A percentile compares a stretch with the other conserved stretches of the same genome.
These are phyloP conservation scores for Neurospora hispaniola DNA, from an alignment of 495 filamentous ascomycete genomes.

Conservation along the genomic window DNA sequence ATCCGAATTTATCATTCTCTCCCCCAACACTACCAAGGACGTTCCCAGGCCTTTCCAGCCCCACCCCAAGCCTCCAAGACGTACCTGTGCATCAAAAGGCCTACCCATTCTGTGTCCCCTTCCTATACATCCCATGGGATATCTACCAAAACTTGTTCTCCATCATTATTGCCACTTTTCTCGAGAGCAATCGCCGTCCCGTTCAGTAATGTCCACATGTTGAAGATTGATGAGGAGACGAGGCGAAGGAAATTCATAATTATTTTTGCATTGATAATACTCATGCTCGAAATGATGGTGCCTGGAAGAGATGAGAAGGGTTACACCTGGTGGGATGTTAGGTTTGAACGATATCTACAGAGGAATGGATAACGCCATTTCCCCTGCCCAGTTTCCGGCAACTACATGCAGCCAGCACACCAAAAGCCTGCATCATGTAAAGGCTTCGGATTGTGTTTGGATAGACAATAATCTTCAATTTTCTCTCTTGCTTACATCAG, in stretches of 20 bases:
- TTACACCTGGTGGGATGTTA: not conserved
- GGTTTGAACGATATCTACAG: not conserved
- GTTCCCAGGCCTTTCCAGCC: conserved; percentile 27
- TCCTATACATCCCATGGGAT: conserved; percentile 7
- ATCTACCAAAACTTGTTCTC: conserved; percentile 14
- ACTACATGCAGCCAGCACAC: not conserved
- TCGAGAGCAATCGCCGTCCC: conserved; percentile 10
- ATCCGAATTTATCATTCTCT: conserved; percentile 26
- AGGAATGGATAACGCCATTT: not conserved
- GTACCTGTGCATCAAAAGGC: conserved; percentile 12
- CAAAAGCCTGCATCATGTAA: not conserved
- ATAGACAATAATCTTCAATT: not conserved
- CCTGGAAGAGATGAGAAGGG: not conserved
- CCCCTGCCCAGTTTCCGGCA: not conserved
- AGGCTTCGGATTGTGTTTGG: not conserved
- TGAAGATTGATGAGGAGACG: not conserved
- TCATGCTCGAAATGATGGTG: not conserved
- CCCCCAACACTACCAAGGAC: conserved; percentile 35
- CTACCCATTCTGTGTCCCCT: conserved; percentile 11
- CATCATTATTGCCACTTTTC: conserved; percentile 5
- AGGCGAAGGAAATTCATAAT: not conserved
- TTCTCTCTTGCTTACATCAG: not conserved
- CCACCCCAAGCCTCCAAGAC: conserved; percentile 28
- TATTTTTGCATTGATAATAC: too few relatives aligned
- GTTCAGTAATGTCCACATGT: conserved; percentile 1